These are phyloP conservation scores for Cicer judaicum DNA, from an alignment of 306 rosid species.

Conservation along the genomic window DNA sequence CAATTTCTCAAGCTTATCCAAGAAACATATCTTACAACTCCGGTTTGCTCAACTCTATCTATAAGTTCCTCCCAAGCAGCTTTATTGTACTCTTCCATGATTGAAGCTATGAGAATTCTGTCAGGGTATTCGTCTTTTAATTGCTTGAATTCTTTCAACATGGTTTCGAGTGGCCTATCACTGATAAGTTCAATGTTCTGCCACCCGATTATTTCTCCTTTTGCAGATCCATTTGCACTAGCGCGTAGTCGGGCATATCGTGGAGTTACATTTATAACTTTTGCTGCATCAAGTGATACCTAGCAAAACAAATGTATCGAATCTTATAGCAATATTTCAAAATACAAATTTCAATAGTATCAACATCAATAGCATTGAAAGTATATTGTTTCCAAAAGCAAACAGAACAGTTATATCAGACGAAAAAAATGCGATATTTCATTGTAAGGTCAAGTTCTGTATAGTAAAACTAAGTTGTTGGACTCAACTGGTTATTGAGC, in stretches of 20 bases:
- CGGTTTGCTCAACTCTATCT: slow-evolving; percentile 94
- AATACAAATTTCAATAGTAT: slow-evolving; percentile 16
- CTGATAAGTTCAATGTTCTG: slow-evolving; percentile 93
- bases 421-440: slow-evolving; percentile 1
- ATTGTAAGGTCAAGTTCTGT: neutral
- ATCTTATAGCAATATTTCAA: slow-evolving; percentile 20
- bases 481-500: too few relatives aligned
- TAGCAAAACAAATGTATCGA: slow-evolving; percentile 43
- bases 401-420: neutral
- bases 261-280: slow-evolving; percentile 94
- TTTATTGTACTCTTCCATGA: slow-evolving; percentile 95
- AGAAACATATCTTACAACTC: slow-evolving; percentile 70
- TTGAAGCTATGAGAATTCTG: slow-evolving; percentile 92
- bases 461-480: too few relatives aligned
- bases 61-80: slow-evolving; percentile 96
- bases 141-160: slow-evolving; percentile 89
- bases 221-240: slow-evolving; percentile 70
- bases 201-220: slow-evolving; percentile 94
- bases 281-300: slow-evolving; percentile 93
- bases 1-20: neutral
- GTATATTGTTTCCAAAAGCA: slow-evolving; percentile 6
- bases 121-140: slow-evolving; percentile 87
- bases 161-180: slow-evolving; percentile 86
- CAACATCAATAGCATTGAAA: neutral
- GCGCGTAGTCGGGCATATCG: slow-evolving; percentile 89